phyloP scores from a whole-genome alignment of 2,329 filamentous ascomycete genomes.

The Diaporthe australafricana region DNA sequence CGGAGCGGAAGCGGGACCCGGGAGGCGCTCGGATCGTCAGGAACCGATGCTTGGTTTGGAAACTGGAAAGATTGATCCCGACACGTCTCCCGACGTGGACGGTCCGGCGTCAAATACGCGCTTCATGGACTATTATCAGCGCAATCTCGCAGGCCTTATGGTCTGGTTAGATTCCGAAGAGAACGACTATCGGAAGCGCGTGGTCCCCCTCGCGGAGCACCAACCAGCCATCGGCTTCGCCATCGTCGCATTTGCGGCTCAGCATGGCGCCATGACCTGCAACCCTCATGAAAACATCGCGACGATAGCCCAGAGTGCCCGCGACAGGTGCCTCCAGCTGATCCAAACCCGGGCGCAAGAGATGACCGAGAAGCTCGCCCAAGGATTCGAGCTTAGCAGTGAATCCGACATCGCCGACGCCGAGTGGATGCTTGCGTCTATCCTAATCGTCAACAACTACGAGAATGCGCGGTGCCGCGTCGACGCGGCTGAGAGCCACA shows the following conservation, averaged over 20 bases:
- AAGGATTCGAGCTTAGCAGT: neutral
- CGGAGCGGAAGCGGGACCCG: neutral
- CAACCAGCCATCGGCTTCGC: constrained; percentile 8
- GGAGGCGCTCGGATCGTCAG: neutral
- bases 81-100: neutral
- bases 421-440: constrained; percentile 15
- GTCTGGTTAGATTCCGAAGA: constrained; percentile 16
- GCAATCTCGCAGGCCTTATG: neutral
- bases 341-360: neutral
- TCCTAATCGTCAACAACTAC: neutral
- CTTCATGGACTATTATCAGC: constrained; percentile 16
- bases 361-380: constrained; percentile 5
- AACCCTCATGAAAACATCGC: neutral
- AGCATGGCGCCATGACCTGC: neutral
- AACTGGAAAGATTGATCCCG: no score
- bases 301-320: neutral
- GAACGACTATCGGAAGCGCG: neutral
- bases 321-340: constrained; percentile 6
- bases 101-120: neutral
- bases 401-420: constrained; percentile 5
- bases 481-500: neutral
- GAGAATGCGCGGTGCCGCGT: neutral
- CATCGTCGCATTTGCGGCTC: neutral
- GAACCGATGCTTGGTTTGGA: neutral
- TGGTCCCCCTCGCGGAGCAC: neutral